Evolutionary conservation across 2,329 filamentous ascomycete species (phyloP), one percentile per base, ranked within the genome.

Genomic region (Leptosphaerulina australis): DNA sequence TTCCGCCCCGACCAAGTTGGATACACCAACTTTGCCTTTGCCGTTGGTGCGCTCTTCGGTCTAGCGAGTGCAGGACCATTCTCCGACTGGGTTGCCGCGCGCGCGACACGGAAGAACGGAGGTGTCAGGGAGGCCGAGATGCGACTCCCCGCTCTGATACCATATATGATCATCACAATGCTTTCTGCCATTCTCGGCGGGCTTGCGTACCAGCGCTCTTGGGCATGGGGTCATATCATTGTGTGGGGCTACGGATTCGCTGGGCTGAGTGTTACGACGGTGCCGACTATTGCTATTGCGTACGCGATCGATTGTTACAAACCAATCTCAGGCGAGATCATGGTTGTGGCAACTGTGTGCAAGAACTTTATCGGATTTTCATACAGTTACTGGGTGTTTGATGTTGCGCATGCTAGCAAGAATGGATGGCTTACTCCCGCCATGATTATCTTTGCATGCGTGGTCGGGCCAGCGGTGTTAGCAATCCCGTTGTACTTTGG

Each of bases 61-160:
- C 69, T 84, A 5, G 68, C 74, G 0, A 83, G 81, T 1, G 80
- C 81, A 6, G 82, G 83, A 0, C 79, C 79, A 0, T 71, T 83
- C 11, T 80, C 76, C 8, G 82, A 85, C 60, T 84, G 80, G 80
- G 71, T 84, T 22, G 77, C 78, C n/a, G 81, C 79, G 38, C 69
- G 76, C 12, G 75, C 78, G 1, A 84, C 83, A 6, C 73, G 69
- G 39, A 76, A 74, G 57, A 85, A 85, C 53, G 64, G 73, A 0
- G 81, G 81, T 1, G 76, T 84, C 36, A 73, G 82, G 39, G 82
- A 85, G 66, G 77, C 81, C 0, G 82, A 84, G 59, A 83, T 84
- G 81, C 73, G 81, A 18, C 60, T 84, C 39, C 76, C 77, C 0
- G 66, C 66, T 0, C 40, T 70, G 9, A 59, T 60, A 48, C 79